Percentiles rank a stretch among this genome's conserved stretches.
These are phyloP conservation scores for Chrysosporium keratinophilum DNA, from an alignment of 2,329 filamentous ascomycete genomes.

Conservation along the genomic window DNA sequence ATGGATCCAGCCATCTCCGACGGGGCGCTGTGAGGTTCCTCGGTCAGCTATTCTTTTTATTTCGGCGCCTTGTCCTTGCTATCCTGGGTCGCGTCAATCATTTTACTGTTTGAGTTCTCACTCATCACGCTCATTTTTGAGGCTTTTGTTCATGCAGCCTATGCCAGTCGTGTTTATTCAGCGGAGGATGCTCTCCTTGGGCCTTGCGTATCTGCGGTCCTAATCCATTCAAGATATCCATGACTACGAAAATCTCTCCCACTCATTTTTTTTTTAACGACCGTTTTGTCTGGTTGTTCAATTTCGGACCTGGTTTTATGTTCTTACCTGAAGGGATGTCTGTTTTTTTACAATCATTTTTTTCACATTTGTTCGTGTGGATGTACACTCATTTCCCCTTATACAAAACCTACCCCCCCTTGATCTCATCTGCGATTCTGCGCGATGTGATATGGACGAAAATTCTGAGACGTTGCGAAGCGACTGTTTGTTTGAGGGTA, in stretches of 20 bases:
- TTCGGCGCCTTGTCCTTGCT: not conserved
- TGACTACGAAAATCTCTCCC: slow-evolving; percentile 9
- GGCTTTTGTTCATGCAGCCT: not conserved
- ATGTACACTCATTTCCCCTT: not conserved
- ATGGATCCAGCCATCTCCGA: not conserved
- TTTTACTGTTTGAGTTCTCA: not conserved
- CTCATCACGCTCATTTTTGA: slow-evolving; percentile 1
- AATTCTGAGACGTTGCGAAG: not conserved
- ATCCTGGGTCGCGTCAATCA: not conserved
- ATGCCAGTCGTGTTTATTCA: slow-evolving; percentile 3
- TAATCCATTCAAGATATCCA: slow-evolving; percentile 10
- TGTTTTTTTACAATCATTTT: not conserved
- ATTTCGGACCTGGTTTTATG: slow-evolving; percentile 5
- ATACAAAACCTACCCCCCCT: not conserved
- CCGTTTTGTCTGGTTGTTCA: not conserved
- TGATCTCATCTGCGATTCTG: not conserved
- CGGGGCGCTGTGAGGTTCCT: not conserved
- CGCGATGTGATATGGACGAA: not conserved
- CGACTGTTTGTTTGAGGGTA: not conserved
- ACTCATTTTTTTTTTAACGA: slow-evolving; percentile 4
- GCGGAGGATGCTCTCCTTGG: slow-evolving; percentile 1
- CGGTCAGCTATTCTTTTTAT: not conserved
- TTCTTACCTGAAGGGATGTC: slow-evolving; percentile 8
- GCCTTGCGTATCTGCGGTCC: not conserved
- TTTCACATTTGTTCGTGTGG: not conserved